Conservation (phyloP, 2,329 filamentous ascomycete species). For the Colletotrichum acutatum region DNA sequence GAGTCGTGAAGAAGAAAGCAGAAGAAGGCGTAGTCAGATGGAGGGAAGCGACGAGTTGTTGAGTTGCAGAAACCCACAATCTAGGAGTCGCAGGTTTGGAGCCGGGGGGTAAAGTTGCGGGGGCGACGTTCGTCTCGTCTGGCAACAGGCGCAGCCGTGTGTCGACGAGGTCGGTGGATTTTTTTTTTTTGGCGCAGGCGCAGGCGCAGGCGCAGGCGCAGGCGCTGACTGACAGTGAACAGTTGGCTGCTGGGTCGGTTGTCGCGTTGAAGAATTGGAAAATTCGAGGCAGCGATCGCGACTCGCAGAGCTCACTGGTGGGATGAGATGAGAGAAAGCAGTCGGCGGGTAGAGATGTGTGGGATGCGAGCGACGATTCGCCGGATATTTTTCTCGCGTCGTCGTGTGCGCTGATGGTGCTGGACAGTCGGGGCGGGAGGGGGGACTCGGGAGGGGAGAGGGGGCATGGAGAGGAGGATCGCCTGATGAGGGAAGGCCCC, state of each 20-base stretch:
- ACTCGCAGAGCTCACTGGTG: constrained; percentile 20
- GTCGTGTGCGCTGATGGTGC: constrained; percentile 16
- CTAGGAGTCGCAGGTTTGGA: constrained; percentile 34
- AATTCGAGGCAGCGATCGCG: constrained; percentile 11
- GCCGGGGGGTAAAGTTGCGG: constrained; percentile 28
- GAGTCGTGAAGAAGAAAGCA: constrained; percentile 2
- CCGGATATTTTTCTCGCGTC: constrained; percentile 22
- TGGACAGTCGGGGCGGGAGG: constrained; percentile 2
- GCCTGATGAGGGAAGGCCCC: constrained; percentile 26
- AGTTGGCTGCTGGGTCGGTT: neutral
- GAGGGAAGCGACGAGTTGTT: constrained; percentile 25
- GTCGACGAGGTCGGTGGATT: neutral
- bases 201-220: neutral
- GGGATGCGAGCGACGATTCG: constrained; percentile 16
- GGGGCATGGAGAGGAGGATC: constrained; percentile 6
- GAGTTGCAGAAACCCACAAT: constrained; percentile 31
- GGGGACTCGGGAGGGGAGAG: neutral
- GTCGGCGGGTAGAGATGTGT: constrained; percentile 21
- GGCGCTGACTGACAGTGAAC: neutral
- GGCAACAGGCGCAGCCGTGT: constrained; percentile 13
- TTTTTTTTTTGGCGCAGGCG: neutral
- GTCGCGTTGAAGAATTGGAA: constrained; percentile 9
- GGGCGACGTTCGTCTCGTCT: constrained; percentile 29
- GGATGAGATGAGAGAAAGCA: constrained; percentile 5
- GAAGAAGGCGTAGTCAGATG: constrained; percentile 4